Percentiles rank a stretch among this genome's conserved stretches.
Evolutionary conservation across 306 rosid genomes (phyloP).

Genomic region (Pueraria montana): DNA sequence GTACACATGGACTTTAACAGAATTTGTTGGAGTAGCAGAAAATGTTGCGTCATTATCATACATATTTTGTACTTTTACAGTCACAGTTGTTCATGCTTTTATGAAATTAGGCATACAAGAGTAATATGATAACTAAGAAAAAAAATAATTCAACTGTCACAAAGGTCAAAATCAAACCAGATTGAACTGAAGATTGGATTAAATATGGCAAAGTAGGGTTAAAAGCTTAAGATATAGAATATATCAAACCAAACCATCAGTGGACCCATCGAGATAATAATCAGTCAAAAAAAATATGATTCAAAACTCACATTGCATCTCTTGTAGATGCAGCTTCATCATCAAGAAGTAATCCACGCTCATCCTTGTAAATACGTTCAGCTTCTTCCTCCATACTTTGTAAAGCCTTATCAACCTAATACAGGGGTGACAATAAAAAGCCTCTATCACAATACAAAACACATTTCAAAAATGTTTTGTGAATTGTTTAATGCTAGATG

Average conservation of each 20-base stretch:
- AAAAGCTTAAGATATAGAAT: not conserved
- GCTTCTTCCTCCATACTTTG: slow-evolving; percentile 94
- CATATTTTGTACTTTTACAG: too few species aligned
- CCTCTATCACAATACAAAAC: not conserved
- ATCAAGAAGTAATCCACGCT: slow-evolving; percentile 81
- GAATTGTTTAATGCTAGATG: not conserved
- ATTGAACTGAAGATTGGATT: slow-evolving; percentile 33
- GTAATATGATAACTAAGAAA: not conserved
- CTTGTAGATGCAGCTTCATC: slow-evolving; percentile 98
- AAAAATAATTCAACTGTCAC: not conserved
- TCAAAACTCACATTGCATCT: slow-evolving; percentile 91
- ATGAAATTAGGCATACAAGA: slow-evolving; percentile 31
- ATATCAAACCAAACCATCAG: slow-evolving; percentile 13
- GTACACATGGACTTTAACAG: too few species aligned
- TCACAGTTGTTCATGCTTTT: not conserved
- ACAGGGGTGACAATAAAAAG: slow-evolving; percentile 23
- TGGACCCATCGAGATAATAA: slow-evolving; percentile 1
- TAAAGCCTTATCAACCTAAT: slow-evolving; percentile 92
- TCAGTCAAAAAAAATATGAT: slow-evolving; percentile 11
- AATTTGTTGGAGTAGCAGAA: too few species aligned
- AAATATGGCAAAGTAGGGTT: not conserved
- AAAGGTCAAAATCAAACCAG: slow-evolving; percentile 17
- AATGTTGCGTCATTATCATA: too few species aligned
- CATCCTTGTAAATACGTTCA: slow-evolving; percentile 93
- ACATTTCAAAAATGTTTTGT: not conserved